A percentile compares a stretch with the other conserved stretches of the same genome.
These are phyloP conservation scores for Scutellaria minor DNA, from an alignment of 257 asterid species.

Conservation along the genomic window DNA sequence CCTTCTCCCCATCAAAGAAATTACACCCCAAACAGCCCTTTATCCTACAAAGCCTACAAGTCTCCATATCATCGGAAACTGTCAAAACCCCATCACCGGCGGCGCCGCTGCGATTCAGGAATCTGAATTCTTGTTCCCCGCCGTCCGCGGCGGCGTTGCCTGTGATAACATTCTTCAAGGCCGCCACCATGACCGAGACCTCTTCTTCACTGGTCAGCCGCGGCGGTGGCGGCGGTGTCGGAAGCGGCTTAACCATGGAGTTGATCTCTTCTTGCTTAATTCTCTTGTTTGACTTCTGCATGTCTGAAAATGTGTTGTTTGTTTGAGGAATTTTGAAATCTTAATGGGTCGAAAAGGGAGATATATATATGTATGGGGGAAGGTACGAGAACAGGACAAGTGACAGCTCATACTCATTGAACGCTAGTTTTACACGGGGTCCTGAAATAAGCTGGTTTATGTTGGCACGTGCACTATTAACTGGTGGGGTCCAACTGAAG, in stretches of 20 bases:
- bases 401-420: conserved; percentile 44
- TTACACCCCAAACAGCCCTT: conserved; percentile 79
- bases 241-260: neutral
- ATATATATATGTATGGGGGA: conserved; percentile 35
- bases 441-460: neutral
- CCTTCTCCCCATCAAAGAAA: conserved; percentile 45
- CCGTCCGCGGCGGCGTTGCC: conserved; percentile 30
- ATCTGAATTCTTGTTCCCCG: neutral
- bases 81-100: conserved; percentile 34
- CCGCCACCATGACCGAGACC: conserved; percentile 66
- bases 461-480: conserved; percentile 49
- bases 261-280: conserved; percentile 35
- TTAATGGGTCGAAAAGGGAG: neutral
- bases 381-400: neutral
- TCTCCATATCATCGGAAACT: conserved; percentile 47
- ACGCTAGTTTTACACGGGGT: conserved; percentile 60
- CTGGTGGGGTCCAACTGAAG: neutral
- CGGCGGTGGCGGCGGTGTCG: conserved; percentile 27
- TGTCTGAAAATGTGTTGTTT: neutral
- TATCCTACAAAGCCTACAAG: conserved; percentile 63
- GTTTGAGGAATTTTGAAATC: neutral
- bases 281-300: conserved; percentile 65
- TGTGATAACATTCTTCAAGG: conserved; percentile 60
- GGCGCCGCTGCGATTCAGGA: neutral
- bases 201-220: conserved; percentile 59